Percentiles rank a stretch among this genome's conserved stretches.
Evolutionary conservation across 202 grass and related monocot species (phyloP).

Genomic region (Panicum virgatum): DNA sequence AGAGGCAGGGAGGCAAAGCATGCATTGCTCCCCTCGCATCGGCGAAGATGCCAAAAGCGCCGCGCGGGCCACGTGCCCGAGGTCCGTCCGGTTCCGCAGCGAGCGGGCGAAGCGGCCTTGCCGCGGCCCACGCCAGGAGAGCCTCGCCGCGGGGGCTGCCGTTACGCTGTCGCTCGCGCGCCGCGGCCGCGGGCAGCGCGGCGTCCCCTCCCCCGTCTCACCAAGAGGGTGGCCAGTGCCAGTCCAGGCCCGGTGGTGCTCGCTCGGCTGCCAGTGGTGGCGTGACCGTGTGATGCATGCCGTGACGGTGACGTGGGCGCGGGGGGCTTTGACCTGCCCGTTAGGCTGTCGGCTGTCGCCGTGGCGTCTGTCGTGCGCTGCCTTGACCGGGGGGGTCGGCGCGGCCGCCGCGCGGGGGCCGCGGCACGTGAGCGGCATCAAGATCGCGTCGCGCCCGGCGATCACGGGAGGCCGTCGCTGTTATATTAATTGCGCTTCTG

Average conservation of each 20-base stretch:
- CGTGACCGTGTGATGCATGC: background rate
- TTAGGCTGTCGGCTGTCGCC: background rate
- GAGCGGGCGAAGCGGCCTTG: too few species aligned
- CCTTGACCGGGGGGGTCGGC: background rate
- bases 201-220: background rate
- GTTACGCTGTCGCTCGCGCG: constrained; percentile 1
- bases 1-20: too few species aligned
- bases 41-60: constrained; percentile 36
- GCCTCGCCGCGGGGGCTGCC: background rate
- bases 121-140: background rate
- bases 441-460: constrained; percentile 22
- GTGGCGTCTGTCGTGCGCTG: background rate
- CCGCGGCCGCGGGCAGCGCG: background rate
- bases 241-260: background rate
- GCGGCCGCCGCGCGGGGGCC: constrained; percentile 9
- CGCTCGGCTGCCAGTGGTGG: too few species aligned
- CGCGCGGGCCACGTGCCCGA: constrained; percentile 31
- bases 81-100: background rate
- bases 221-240: background rate
- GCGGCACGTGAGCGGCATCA: constrained; percentile 44
- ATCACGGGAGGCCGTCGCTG: constrained; percentile 36
- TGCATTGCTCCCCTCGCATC: background rate
- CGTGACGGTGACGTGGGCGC: background rate
- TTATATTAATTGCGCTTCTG: constrained; percentile 16
- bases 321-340: constrained; percentile 13